Base-by-base conservation (phyloP, 108 stramenopile genomes). In the Nannochloropsis granulata region DNA sequence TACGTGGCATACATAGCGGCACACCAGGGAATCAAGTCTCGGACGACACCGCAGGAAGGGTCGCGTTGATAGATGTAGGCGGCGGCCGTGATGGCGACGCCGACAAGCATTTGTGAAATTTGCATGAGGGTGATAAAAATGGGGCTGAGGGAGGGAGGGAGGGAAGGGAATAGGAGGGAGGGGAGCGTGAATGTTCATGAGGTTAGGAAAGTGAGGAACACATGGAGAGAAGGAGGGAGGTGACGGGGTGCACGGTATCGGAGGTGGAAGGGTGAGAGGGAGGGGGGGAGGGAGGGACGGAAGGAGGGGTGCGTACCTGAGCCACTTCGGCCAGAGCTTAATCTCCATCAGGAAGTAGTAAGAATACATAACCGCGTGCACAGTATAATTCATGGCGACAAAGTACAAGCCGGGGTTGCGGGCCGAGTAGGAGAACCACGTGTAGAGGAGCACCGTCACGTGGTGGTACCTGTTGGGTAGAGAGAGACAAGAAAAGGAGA, bases 361-460 rank as follows among this genome's bases (percentile, higher is more conserved):
- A n/a, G 92, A 90, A 92, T 99, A 99, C 99, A 99, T 99, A 82
- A 96, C 89, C 24, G 96, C 95, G 85, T 99, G 99, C 23, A 98
- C 99, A 23, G 93, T 87, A 92, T 98, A 99, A 90, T 99, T 99
- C 97, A 99, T 98, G 83, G 87, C 89, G 25, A 89, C 85, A 84
- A 92, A 92, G 90, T 90, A 91, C 13, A 92, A 84, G 56, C 92
- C 92, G 44, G 56, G 56, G 56, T 84, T 79, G 46, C 84, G 84
- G 78, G 88, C 81, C 44, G 83, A 89, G 84, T 91, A 91, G 9
- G 88, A 88, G 83, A 90, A 90, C 92, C 92, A 92, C 85, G 91
- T 89, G 88, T 90, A 92, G n/a, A 91, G 87, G 25, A 92, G 89
- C 25, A 92, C 92, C 12, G 91, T 92, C 14, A 91, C 87, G 85